These are phyloP conservation scores for Streptanthus diversifolius DNA, from an alignment of 345 rosid genomes.

Conservation along the genomic window DNA sequence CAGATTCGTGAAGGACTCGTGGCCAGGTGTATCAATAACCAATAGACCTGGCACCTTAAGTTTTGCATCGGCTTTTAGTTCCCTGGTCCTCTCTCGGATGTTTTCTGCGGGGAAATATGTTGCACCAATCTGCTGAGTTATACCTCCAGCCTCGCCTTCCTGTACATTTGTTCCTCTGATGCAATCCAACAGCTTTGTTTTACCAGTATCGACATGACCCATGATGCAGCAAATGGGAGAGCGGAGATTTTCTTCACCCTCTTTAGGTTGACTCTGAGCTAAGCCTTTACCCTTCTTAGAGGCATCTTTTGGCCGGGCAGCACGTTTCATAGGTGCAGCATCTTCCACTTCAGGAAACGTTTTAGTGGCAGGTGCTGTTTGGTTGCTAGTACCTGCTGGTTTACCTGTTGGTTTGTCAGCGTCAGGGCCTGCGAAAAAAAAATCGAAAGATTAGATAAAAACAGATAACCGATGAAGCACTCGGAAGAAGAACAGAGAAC, in stretches of 20 bases:
- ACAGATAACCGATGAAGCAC: background rate
- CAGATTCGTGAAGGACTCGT: conserved; percentile 82
- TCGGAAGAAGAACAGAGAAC: background rate
- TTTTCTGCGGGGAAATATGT: conserved; percentile 92
- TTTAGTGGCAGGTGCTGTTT: conserved; percentile 11
- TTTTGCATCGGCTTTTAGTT: conserved; percentile 88
- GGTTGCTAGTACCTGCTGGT: conserved; percentile 36
- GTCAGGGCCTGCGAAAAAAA: conserved; percentile 21
- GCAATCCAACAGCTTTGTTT: conserved; percentile 92
- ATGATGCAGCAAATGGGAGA: conserved; percentile 95
- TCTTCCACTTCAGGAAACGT: conserved; percentile 40
- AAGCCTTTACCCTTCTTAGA: conserved; percentile 40
- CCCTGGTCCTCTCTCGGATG: conserved; percentile 91
- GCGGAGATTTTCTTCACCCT: conserved; percentile 62
- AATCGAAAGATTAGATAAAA: background rate
- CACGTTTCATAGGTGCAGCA: conserved; percentile 12
- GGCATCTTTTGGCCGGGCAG: conserved; percentile 35
- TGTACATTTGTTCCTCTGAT: conserved; percentile 96
- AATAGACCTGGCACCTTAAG: conserved; percentile 90
- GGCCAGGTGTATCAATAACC: conserved; percentile 99
- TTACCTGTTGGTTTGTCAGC: conserved; percentile 30
- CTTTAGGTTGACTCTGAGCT: conserved; percentile 35
- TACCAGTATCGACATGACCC: conserved; percentile 99
- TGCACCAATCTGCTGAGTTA: conserved; percentile 98
- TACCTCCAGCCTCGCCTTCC: conserved; percentile 99